Evolutionary conservation across 441 rosid genomes (phyloP).

Genomic region (Codiaeum variegatum): DNA sequence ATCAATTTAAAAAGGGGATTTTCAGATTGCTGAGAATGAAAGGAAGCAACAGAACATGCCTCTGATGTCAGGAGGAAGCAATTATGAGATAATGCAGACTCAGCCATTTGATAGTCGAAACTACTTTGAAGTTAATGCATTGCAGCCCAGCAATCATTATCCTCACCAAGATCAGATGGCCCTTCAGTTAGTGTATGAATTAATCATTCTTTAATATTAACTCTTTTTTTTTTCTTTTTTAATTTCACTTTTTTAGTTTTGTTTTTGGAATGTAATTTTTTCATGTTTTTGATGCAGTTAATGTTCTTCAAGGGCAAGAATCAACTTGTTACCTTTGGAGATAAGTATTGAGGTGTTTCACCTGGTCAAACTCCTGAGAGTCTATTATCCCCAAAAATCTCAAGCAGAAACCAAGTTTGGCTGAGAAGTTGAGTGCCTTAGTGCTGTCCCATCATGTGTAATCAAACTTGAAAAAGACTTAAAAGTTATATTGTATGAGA

Average conservation of each 20-base stretch:
- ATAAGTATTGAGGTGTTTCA: constrained; percentile 8
- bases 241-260: too few relatives aligned
- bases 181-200: constrained; percentile 72
- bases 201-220: background rate
- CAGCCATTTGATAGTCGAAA: constrained; percentile 63
- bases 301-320: constrained; percentile 4
- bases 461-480: constrained; percentile 25
- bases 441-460: constrained; percentile 8
- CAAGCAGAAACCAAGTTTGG: constrained; percentile 20
- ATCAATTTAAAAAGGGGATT: background rate
- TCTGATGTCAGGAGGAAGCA: constrained; percentile 72
- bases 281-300: constrained; percentile 21
- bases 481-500: constrained; percentile 22
- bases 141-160: constrained; percentile 66
- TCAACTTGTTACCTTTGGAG: constrained; percentile 7
- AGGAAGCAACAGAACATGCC: constrained; percentile 61
- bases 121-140: constrained; percentile 75
- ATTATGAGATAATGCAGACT: constrained; percentile 58
- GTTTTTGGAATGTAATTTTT: background rate
- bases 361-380: constrained; percentile 11
- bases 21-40: constrained; percentile 79
- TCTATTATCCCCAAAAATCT: constrained; percentile 2
- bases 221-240: too few relatives aligned
- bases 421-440: constrained; percentile 10
- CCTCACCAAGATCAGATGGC: constrained; percentile 71